These are phyloP conservation scores for Fusarium napiforme DNA, from an alignment of 2,329 filamentous ascomycete species.

Conservation along the genomic window DNA sequence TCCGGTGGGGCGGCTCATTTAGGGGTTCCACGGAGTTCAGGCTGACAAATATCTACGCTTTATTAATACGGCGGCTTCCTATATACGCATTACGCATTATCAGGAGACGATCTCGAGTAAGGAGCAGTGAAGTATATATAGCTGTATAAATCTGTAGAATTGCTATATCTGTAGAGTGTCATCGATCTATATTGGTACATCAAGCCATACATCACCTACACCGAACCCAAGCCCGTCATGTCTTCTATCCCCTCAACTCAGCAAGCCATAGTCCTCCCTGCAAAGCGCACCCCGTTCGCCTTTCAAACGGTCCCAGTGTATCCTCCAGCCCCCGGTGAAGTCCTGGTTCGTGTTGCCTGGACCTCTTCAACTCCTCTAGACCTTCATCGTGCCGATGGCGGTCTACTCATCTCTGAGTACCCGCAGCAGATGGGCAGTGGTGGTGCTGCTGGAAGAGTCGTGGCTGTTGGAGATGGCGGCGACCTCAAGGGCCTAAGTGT, in stretches of 20 bases:
- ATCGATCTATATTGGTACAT: not conserved
- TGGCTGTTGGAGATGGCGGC: slow-evolving; percentile 57
- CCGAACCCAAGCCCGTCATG: not conserved
- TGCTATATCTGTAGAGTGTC: not conserved
- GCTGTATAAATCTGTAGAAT: not conserved
- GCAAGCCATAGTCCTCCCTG: slow-evolving; percentile 70
- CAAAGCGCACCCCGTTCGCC: slow-evolving; percentile 60
- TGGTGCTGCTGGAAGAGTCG: slow-evolving; percentile 63
- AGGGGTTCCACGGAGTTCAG: slow-evolving; percentile 22
- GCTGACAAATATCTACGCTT: slow-evolving; percentile 17
- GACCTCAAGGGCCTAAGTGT: slow-evolving; percentile 56
- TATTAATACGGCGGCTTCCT: not conserved
- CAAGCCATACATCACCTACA: not conserved
- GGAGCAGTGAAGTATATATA: not conserved
- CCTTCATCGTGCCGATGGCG: slow-evolving; percentile 70
- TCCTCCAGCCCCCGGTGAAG: slow-evolving; percentile 56
- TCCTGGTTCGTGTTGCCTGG: slow-evolving; percentile 66
- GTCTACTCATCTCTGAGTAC: slow-evolving; percentile 60
- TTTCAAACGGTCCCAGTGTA: slow-evolving; percentile 61
- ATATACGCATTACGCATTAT: not conserved
- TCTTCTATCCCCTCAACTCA: slow-evolving; percentile 67
- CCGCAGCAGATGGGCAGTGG: slow-evolving; percentile 64
- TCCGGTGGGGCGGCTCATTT: slow-evolving; percentile 12
- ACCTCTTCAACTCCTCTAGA: slow-evolving; percentile 71
- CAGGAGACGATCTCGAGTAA: not conserved